A percentile compares a stretch with the other conserved stretches of the same genome.
These are phyloP conservation scores for Periconia digitata DNA, from an alignment of 2,329 filamentous ascomycete genomes.

Conservation along the genomic window DNA sequence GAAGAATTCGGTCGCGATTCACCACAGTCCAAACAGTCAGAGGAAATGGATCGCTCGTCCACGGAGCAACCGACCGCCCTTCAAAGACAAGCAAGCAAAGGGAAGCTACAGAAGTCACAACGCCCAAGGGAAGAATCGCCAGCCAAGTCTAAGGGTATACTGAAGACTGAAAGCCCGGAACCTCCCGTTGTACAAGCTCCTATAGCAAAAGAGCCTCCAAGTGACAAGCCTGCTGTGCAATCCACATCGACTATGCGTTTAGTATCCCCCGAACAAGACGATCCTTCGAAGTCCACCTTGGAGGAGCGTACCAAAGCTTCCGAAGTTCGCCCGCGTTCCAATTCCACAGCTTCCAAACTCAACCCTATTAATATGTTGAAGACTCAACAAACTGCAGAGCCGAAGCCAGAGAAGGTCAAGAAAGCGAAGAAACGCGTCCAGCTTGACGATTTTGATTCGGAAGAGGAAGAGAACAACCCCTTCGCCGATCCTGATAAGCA, in stretches of 20 bases:
- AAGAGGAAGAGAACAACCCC: conserved; percentile 50
- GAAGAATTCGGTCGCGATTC: conserved; percentile 40
- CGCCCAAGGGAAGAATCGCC: conserved; percentile 35
- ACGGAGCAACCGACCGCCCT: conserved; percentile 30
- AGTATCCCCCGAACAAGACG: conserved; percentile 33
- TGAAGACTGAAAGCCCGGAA: conserved; percentile 36
- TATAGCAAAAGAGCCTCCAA: conserved; percentile 13
- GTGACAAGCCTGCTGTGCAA: conserved; percentile 21
- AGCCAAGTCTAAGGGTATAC: conserved; percentile 33
- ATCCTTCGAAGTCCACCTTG: conserved; percentile 10
- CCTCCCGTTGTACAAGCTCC: conserved; percentile 18
- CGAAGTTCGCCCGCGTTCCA: conserved; percentile 21
- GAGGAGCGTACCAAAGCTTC: conserved; percentile 23
- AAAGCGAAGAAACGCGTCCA: conserved; percentile 65
- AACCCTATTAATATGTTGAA: conserved; percentile 41
- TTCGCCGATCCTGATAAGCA: conserved; percentile 44
- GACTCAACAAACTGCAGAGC: conserved; percentile 45
- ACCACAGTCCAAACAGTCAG: conserved; percentile 35
- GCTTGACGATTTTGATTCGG: conserved; percentile 70
- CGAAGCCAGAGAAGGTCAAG: conserved; percentile 59
- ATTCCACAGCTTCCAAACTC: conserved; percentile 18
- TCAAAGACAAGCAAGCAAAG: conserved; percentile 39
- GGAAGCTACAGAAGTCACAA: conserved; percentile 41
- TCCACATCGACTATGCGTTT: conserved; percentile 35
- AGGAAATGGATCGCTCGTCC: conserved; percentile 31